A percentile compares a stretch with the other conserved stretches of the same genome.
Evolutionary conservation across 2,329 filamentous ascomycete genomes (phyloP).

Genomic region (Ilyonectria robusta): DNA sequence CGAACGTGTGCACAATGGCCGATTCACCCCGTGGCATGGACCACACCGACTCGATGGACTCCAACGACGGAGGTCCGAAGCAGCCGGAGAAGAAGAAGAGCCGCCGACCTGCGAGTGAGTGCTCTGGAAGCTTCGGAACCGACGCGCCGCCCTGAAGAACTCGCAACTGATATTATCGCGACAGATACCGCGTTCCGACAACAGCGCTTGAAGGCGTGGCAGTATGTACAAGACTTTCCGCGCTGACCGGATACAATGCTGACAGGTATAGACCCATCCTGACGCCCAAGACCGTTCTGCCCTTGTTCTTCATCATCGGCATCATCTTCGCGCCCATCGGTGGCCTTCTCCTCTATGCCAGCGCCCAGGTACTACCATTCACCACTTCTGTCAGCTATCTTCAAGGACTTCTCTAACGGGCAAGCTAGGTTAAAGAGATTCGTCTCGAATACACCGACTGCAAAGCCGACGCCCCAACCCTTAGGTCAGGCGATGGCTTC

Average conservation of each 20-base stretch:
- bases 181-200: slow-evolving; percentile 96
- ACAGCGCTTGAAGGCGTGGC: slow-evolving; percentile 98
- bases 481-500: slow-evolving; percentile 53
- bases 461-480: slow-evolving; percentile 65
- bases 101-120: slow-evolving; percentile 88
- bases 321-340: slow-evolving; percentile 96
- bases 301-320: slow-evolving; percentile 91
- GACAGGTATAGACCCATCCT: slow-evolving; percentile 82
- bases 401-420: slow-evolving; percentile 24
- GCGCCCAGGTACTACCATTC: slow-evolving; percentile 73
- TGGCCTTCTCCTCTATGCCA: slow-evolving; percentile 88
- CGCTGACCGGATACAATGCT: slow-evolving; percentile 48
- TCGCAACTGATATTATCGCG: slow-evolving; percentile 37
- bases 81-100: slow-evolving; percentile 86
- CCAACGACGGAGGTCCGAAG: slow-evolving; percentile 66
- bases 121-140: slow-evolving; percentile 39
- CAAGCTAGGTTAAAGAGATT: slow-evolving; percentile 85
- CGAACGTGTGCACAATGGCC: slow-evolving; percentile 58
- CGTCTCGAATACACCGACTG: slow-evolving; percentile 92
- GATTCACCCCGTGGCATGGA: slow-evolving; percentile 62
- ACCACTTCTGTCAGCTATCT: background rate
- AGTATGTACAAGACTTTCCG: slow-evolving; percentile 70
- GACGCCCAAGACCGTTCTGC: slow-evolving; percentile 92
- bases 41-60: slow-evolving; percentile 68
- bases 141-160: slow-evolving; percentile 3